Evolutionary conservation across 2,329 filamentous ascomycete genomes (phyloP).

Genomic region (Leptographium lundbergii): DNA sequence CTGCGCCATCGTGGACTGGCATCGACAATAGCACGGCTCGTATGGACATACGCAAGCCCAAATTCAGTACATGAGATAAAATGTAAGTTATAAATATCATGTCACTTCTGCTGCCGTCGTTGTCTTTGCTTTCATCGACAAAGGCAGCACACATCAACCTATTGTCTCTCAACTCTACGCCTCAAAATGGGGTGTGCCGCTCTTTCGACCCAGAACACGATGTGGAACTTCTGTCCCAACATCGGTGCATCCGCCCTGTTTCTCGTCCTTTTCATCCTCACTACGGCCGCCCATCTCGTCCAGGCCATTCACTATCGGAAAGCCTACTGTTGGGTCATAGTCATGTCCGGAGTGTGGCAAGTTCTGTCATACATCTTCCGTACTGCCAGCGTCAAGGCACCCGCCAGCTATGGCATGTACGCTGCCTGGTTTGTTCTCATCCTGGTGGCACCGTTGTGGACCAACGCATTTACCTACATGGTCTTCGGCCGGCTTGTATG

Average conservation of each 20-base stretch:
- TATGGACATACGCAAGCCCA: neutral
- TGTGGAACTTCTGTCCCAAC: slow-evolving; percentile 9
- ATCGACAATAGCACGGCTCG: neutral
- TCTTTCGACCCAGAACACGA: slow-evolving; percentile 3
- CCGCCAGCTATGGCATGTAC: slow-evolving; percentile 16
- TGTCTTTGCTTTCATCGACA: neutral
- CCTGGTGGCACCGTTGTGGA: slow-evolving; percentile 29
- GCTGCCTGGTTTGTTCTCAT: slow-evolving; percentile 24
- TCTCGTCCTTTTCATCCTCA: slow-evolving; percentile 2
- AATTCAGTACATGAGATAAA: no score
- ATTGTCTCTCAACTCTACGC: neutral
- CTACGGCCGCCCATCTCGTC: neutral
- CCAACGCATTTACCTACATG: slow-evolving; percentile 33
- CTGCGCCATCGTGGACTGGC: neutral
- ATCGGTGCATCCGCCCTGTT: slow-evolving; percentile 4
- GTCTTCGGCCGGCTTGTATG: slow-evolving; percentile 27
- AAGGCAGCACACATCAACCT: neutral
- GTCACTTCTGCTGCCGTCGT: neutral
- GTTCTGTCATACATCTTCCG: slow-evolving; percentile 6
- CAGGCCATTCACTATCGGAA: slow-evolving; percentile 4
- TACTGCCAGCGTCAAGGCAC: slow-evolving; percentile 25
- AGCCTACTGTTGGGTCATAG: slow-evolving; percentile 22
- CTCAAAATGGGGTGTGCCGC: neutral
- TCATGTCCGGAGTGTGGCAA: slow-evolving; percentile 27
- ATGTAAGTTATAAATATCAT: neutral